Percentiles rank a stretch among this genome's conserved stretches.
phyloP scores from a whole-genome alignment of 2,329 filamentous ascomycete species.

The Hymenoscyphus linearis region DNA sequence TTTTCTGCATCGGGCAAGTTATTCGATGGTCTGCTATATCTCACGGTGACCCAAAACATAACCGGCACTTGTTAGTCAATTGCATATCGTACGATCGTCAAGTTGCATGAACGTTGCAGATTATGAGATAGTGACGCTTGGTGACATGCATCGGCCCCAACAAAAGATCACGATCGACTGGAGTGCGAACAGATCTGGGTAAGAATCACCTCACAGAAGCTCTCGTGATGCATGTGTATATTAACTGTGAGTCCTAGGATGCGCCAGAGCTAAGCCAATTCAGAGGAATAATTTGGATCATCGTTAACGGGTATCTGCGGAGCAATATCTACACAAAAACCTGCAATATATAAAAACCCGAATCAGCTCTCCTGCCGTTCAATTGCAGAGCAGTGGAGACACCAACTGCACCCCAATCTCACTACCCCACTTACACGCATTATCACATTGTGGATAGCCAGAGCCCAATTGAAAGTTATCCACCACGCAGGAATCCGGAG shows the following conservation, averaged over 20 bases:
- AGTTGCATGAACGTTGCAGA: neutral
- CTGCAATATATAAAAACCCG: no score
- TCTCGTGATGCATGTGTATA: neutral
- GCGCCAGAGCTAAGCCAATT: neutral
- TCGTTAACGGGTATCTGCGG: no score
- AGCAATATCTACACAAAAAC: no score
- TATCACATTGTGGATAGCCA: neutral
- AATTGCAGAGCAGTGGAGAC: neutral
- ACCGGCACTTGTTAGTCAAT: neutral
- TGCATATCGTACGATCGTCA: neutral
- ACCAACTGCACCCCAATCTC: neutral
- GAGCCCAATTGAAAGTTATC: neutral
- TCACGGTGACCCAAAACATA: neutral
- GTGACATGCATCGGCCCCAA: neutral
- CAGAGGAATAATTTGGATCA: no score
- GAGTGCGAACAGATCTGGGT: neutral
- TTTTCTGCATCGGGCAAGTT: no score
- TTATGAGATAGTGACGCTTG: neutral
- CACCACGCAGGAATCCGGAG: neutral
- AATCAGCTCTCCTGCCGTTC: neutral
- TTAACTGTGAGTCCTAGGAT: neutral
- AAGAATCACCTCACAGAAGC: neutral
- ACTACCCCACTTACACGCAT: neutral
- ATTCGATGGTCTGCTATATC: neutral
- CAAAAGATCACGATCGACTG: neutral